Base-by-base conservation (phyloP, 1,284 basidiomycete genomes). In the Phellinidium pouzarii region DNA sequence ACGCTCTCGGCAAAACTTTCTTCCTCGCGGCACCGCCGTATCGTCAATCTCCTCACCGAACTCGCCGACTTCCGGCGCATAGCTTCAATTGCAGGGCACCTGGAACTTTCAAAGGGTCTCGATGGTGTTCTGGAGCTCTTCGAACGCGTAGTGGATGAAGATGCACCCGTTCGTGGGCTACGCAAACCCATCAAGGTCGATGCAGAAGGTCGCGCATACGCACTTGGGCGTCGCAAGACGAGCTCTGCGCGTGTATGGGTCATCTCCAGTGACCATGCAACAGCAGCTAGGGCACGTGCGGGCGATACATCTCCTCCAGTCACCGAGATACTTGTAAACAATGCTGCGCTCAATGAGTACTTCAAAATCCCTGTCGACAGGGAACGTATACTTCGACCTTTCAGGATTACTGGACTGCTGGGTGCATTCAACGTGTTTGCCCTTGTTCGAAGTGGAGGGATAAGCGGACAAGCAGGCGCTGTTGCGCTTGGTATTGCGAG, bases 341-440 rank as follows among this genome's bases (percentile, higher is more conserved):
- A 90, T 62, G 67, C 80, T 6, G 85, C 91, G 0, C 69, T 98
- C 25, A 72, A 82, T 26, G 70, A 80, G 44, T 94, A 91, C 70
- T 98, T 99, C 69, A 72, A 79, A 3, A 68, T 82, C n/a, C 76
- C 81, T 3, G 72, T 77, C 0, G 91, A 96, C 65, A 79, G 94
- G 46, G 91, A 94, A 64, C 74, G 79, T 17, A 76, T 94, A 44
- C 74, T 92, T 23, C 82, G 89, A 43, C 93, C 95, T 0, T 73
- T 98, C 54, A 87, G 87, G 60, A 70, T 97, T 34, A 82, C 91
- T 0, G 91, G 91, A 17, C 74, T 88, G n/a, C 68, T 97, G 9
- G 93, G 92, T 27, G 84, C 82, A n/a, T 98, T 85, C 74, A 98
- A 98, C 63, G 75, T 96, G 12, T 98, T 97, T 62, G 82, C 86